phyloP scores from a whole-genome alignment of 768 basidiomycete species.

The Boletellus sp. region DNA sequence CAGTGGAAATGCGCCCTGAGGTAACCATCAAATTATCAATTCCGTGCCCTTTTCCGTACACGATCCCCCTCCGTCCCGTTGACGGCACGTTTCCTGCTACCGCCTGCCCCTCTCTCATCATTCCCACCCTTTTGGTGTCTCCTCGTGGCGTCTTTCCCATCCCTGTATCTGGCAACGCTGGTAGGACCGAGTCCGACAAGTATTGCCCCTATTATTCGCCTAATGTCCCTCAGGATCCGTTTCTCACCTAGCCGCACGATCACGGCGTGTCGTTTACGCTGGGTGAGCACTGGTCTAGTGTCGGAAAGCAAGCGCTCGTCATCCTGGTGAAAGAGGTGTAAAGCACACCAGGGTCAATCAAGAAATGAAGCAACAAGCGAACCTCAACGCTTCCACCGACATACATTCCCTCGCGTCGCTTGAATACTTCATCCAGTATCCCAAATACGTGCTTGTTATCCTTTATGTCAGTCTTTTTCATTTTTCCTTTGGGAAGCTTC shows the following conservation, averaged over 20 bases:
- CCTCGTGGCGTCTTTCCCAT: conserved; percentile 1
- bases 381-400: conserved; percentile 40
- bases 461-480: conserved; percentile 5
- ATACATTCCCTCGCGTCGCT: conserved; percentile 44
- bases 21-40: not conserved
- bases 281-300: conserved; percentile 22
- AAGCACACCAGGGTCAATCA: not conserved
- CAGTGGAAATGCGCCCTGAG: not conserved
- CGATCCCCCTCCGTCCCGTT: conserved; percentile 2
- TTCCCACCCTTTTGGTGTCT: not conserved
- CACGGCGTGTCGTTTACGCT: conserved; percentile 57
- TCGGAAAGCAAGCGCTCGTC: conserved; percentile 42
- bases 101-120: not conserved
- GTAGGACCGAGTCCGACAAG: conserved; percentile 2
- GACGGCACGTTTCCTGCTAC: conserved; percentile 16
- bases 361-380: conserved; percentile 1
- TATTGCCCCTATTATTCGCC: conserved; percentile 13
- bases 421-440: conserved; percentile 48
- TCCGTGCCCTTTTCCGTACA: conserved; percentile 21
- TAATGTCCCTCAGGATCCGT: conserved; percentile 45
- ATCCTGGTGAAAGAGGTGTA: conserved; percentile 35
- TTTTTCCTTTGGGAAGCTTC: conserved; percentile 70
- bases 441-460: conserved; percentile 34
- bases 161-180: not conserved
- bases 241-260: conserved; percentile 82